Conservation (phyloP, 768 basidiomycete species). For the Suillus occidentalis region DNA sequence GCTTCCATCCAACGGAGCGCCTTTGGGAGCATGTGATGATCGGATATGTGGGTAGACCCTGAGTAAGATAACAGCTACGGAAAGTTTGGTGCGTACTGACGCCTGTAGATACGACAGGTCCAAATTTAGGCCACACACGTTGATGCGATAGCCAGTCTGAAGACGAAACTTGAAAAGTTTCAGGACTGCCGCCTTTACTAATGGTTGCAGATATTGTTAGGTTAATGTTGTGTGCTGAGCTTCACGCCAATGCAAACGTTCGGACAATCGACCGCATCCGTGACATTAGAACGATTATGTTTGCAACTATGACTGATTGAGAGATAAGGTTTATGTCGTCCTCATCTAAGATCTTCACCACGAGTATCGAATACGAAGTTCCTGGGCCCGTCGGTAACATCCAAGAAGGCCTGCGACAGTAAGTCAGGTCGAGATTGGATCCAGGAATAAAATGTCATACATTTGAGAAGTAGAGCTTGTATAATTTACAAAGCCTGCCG, state of each 20-base stretch:
- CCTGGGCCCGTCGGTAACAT: constrained; percentile 35
- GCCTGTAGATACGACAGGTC: constrained; percentile 47
- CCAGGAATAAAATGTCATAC: constrained; percentile 30
- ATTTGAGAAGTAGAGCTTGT: constrained; percentile 71
- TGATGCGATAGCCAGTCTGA: constrained; percentile 54
- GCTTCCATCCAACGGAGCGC: constrained; percentile 62
- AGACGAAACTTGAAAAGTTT: constrained; percentile 41
- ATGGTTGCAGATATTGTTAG: constrained; percentile 32
- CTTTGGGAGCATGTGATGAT: constrained; percentile 33
- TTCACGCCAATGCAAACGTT: constrained; percentile 33
- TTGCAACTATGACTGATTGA: constrained; percentile 45
- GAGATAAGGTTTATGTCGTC: constrained; percentile 46
- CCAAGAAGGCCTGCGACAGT: constrained; percentile 45
- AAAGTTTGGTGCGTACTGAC: constrained; percentile 71
- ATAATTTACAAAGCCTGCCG: constrained; percentile 71
- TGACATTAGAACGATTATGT: constrained; percentile 55
- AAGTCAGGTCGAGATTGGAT: background rate
- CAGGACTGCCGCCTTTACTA: constrained; percentile 47
- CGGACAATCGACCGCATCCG: constrained; percentile 56
- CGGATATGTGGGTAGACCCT: too few relatives aligned
- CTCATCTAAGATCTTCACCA: constrained; percentile 25
- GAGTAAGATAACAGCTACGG: constrained; percentile 67
- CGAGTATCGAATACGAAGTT: constrained; percentile 39
- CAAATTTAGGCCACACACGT: constrained; percentile 62
- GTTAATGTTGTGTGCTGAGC: constrained; percentile 3